These are phyloP conservation scores for Botrytis medusae DNA, from an alignment of 2,329 filamentous ascomycete species.

Conservation along the genomic window DNA sequence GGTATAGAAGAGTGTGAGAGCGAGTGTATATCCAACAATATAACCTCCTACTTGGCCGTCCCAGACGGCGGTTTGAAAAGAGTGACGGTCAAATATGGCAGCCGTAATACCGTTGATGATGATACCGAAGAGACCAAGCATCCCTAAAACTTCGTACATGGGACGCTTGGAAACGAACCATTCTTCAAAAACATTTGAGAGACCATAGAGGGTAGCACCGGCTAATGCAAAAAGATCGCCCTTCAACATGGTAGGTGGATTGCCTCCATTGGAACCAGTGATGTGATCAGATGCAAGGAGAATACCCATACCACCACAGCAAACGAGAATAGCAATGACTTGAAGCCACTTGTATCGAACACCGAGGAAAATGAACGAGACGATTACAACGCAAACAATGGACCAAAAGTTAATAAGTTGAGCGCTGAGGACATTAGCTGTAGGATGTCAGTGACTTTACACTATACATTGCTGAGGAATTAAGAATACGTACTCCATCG, in stretches of 20 bases:
- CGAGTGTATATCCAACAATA: conserved; percentile 84
- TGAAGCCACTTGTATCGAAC: conserved; percentile 91
- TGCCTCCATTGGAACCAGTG: conserved; percentile 69
- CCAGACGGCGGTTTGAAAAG: conserved; percentile 67
- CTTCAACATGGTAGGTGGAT: conserved; percentile 71
- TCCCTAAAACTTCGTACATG: conserved; percentile 89
- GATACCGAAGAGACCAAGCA: conserved; percentile 84
- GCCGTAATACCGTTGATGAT: conserved; percentile 90
- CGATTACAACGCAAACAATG: conserved; percentile 84
- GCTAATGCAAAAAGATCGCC: conserved; percentile 90
- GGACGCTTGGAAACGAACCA: conserved; percentile 86
- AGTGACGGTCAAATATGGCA: conserved; percentile 82
- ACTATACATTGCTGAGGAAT: not conserved
- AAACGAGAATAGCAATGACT: conserved; percentile 82
- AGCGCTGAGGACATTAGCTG: conserved; percentile 83
- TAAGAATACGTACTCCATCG: conserved; percentile 44
- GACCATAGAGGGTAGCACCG: conserved; percentile 86
- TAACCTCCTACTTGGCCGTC: conserved; percentile 72
- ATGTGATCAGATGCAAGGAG: conserved; percentile 87
- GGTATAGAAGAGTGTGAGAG: conserved; percentile 81
- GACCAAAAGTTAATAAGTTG: conserved; percentile 99
- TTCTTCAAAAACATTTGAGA: conserved; percentile 90
- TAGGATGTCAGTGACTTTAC: conserved; percentile 27
- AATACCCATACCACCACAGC: conserved; percentile 85
- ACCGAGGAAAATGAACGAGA: conserved; percentile 78